Evolutionary conservation across 2,329 filamentous ascomycete genomes (phyloP).

Genomic region (Ophiostoma ips): DNA sequence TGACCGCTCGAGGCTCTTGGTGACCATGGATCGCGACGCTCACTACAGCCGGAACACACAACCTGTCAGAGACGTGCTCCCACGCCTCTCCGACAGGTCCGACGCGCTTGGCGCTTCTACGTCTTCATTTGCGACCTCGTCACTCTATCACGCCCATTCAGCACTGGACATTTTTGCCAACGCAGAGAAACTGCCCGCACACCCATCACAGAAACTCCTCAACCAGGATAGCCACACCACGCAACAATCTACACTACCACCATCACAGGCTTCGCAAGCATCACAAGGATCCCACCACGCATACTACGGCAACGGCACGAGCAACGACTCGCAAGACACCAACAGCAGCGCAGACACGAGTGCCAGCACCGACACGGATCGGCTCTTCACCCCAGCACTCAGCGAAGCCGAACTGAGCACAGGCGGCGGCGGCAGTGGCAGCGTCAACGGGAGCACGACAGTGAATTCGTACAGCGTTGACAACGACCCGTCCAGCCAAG

Average conservation of each 20-base stretch:
- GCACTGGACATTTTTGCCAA: slow-evolving; percentile 8
- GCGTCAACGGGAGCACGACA: slow-evolving; percentile 2
- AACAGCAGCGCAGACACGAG: slow-evolving; percentile 21
- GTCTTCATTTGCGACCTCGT: not conserved
- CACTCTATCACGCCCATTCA: slow-evolving; percentile 8
- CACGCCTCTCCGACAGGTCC: slow-evolving; percentile 12
- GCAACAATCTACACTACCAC: slow-evolving; percentile 9
- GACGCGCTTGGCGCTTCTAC: slow-evolving; percentile 11
- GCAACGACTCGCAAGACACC: slow-evolving; percentile 23
- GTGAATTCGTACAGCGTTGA: slow-evolving; percentile 1
- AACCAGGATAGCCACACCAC: slow-evolving; percentile 6
- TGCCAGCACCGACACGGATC: slow-evolving; percentile 25
- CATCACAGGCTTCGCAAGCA: not conserved
- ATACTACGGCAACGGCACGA: not conserved
- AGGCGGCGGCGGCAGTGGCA: slow-evolving; percentile 22
- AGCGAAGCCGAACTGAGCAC: slow-evolving; percentile 29
- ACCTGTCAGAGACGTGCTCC: slow-evolving; percentile 10
- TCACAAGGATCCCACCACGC: not conserved
- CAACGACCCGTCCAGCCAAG: slow-evolving; percentile 32
- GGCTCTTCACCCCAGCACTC: slow-evolving; percentile 29
- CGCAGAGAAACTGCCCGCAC: slow-evolving; percentile 7
- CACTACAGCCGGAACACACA: slow-evolving; percentile 4
- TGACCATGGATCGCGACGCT: slow-evolving; percentile 14
- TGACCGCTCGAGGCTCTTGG: slow-evolving; percentile 5
- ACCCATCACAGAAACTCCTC: slow-evolving; percentile 4